Evolutionary conservation across 495 filamentous ascomycete genomes (phyloP).

Genomic region (Terfezia boudieri): DNA sequence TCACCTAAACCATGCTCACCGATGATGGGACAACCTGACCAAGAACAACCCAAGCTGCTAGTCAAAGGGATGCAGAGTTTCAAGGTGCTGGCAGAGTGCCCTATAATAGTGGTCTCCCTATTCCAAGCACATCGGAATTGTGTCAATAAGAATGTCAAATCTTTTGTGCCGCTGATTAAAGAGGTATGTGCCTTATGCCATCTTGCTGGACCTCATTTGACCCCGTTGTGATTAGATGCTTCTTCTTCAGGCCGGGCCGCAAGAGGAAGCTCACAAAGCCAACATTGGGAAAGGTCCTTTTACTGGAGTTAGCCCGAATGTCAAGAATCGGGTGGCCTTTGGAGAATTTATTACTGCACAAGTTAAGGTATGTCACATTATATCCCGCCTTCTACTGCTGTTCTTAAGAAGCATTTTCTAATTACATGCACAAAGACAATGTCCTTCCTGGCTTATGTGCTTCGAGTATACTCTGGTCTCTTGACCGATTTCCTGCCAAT

Average conservation of each 20-base stretch:
- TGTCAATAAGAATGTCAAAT: constrained; percentile 66
- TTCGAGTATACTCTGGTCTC: constrained; percentile 70
- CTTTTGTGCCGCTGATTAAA: constrained; percentile 86
- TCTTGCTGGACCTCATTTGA: not conserved
- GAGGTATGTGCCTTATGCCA: constrained; percentile 15
- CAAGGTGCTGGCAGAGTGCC: constrained; percentile 92
- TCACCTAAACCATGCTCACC: constrained; percentile 81
- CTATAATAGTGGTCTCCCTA: constrained; percentile 95
- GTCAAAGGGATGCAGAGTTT: constrained; percentile 93
- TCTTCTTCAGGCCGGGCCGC: constrained; percentile 73
- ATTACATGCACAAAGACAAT: constrained; percentile 36
- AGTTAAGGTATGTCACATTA: constrained; percentile 37
- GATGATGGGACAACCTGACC: constrained; percentile 48
- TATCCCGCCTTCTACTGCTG: not conserved
- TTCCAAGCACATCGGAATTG: constrained; percentile 74
- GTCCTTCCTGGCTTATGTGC: constrained; percentile 89
- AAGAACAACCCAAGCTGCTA: constrained; percentile 46
- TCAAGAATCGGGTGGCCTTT: constrained; percentile 83
- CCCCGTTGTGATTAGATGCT: constrained; percentile 26
- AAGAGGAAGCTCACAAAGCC: constrained; percentile 68
- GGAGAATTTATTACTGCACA: constrained; percentile 95
- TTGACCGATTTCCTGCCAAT: constrained; percentile 73
- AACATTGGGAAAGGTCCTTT: constrained; percentile 49
- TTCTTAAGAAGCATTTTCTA: not conserved
- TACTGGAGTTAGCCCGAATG: constrained; percentile 79